Base-by-base conservation (phyloP, 169 alveolate species). In the Plasmodium ovale region DNA sequence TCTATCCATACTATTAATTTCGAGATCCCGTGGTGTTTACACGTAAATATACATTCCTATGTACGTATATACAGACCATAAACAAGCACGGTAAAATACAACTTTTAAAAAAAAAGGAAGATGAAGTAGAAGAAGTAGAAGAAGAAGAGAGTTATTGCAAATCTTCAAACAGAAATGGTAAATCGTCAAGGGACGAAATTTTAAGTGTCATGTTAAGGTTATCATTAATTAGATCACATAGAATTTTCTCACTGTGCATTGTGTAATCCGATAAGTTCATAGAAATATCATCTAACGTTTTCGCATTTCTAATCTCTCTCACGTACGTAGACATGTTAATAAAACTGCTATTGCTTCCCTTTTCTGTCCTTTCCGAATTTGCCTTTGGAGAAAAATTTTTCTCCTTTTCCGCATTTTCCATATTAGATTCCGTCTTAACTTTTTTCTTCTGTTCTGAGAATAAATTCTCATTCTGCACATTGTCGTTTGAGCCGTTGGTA, bases 131-230 rank as follows among this genome's bases (percentile, higher is more conserved):
- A 72, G 58, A 21, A 72, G 49, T 65, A 33, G 3, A 68, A 10
- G 42, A 16, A 23, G 9, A 37, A 54, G 7, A 56, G 14, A 56
- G 35, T 60, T 67, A 74, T 10, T 73, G 39, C 21, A 60, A 62
- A 21, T 82, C 90, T 42, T 82, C 90, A 69, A 68, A 82, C 16
- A 82, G 29, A 82, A 65, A 82, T 37, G 90, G 90, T 1, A 82
- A 68, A 82, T 82, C 90, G 51, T 59, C 67, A 3, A 82, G 51
- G 7, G 90, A 82, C 6, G 82, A 67, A 6, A 82, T 37, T 56
- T 82, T 82, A 35, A 82, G 23, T 4, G 90, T 16, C 72, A 82
- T 64, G 19, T 82, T 68, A 64, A 82, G 67, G 53, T 67, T 82
- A 3, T 82, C 84, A 56, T 64, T 82, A 65, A 82, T 67, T 21